These are phyloP conservation scores for Kodamaea arcana DNA, from an alignment of 1,139 yeast species.

Conservation along the genomic window DNA sequence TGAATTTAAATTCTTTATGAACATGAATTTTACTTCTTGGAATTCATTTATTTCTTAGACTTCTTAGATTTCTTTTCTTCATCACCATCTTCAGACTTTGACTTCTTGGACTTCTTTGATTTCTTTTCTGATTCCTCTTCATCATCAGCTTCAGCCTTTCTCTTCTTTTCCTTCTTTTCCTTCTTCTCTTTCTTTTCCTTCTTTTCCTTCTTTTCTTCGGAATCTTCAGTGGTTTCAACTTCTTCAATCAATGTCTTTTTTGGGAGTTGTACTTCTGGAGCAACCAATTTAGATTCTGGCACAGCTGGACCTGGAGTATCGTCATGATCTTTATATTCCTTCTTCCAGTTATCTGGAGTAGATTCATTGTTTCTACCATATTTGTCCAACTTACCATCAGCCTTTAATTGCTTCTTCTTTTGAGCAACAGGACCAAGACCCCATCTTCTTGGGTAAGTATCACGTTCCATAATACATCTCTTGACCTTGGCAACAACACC, in stretches of 20 bases:
- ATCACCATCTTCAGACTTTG: constrained; percentile 21
- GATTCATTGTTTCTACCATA: constrained; percentile 89
- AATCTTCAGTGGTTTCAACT: constrained; percentile 30
- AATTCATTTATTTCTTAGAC: constrained; percentile 19
- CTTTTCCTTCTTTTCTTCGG: constrained; percentile 27
- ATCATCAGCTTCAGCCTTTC: constrained; percentile 41
- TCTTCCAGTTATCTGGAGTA: constrained; percentile 93
- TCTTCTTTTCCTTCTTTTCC: constrained; percentile 62
- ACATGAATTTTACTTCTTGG: not conserved
- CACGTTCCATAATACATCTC: constrained; percentile 99
- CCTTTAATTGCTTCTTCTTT: constrained; percentile 96
- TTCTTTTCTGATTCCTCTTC: constrained; percentile 22
- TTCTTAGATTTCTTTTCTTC: constrained; percentile 39
- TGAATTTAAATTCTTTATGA: too few species aligned
- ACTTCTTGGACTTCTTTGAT: constrained; percentile 42
- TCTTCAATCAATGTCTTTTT: constrained; percentile 45
- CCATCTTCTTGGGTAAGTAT: constrained; percentile 99
- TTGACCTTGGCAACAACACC: constrained; percentile 98
- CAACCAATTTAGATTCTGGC: constrained; percentile 44
- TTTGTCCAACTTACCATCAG: constrained; percentile 95
- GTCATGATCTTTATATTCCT: constrained; percentile 77
- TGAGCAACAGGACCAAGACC: constrained; percentile 98
- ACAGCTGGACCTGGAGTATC: constrained; percentile 55
- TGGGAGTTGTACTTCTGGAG: constrained; percentile 51
- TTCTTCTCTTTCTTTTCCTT: constrained; percentile 60